Percentiles rank a stretch among this genome's conserved stretches.
phyloP scores from a whole-genome alignment of 179 eudicot genomes.

The Nepenthes alata region DNA sequence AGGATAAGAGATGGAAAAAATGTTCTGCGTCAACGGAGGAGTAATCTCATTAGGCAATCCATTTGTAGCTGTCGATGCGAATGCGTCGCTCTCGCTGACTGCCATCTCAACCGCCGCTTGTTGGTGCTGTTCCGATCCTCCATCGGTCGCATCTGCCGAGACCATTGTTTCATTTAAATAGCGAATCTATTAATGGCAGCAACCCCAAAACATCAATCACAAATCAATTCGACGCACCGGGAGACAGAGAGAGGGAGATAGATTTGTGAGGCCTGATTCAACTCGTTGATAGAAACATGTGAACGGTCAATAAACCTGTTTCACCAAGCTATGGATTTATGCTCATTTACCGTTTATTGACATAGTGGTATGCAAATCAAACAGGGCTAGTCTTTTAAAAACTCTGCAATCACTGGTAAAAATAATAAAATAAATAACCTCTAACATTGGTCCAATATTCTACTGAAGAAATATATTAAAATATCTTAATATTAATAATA shows the following conservation, averaged over 20 bases:
- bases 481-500: too few species aligned
- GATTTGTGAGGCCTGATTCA: not conserved
- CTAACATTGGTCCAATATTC: too few species aligned
- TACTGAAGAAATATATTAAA: too few species aligned
- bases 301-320: not conserved
- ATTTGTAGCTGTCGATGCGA: slow-evolving; percentile 3
- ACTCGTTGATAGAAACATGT: not conserved
- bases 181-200: not conserved
- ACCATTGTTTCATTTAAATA: slow-evolving; percentile 15
- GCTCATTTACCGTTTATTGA: too few species aligned
- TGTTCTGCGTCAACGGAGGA: slow-evolving; percentile 27
- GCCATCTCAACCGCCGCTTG: slow-evolving; percentile 22
- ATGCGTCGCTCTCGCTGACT: not conserved
- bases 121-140: slow-evolving; percentile 6
- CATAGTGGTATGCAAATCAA: too few species aligned
- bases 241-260: not conserved
- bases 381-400: too few species aligned
- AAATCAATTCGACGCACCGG: not conserved
- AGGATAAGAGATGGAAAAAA: slow-evolving; percentile 39
- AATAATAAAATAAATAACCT: too few species aligned
- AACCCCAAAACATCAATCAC: not conserved
- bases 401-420: too few species aligned
- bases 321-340: too few species aligned
- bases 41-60: slow-evolving; percentile 22
- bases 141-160: slow-evolving; percentile 13